Conservation (phyloP, 2,329 filamentous ascomycete genomes). For the Botryotinia convoluta region DNA sequence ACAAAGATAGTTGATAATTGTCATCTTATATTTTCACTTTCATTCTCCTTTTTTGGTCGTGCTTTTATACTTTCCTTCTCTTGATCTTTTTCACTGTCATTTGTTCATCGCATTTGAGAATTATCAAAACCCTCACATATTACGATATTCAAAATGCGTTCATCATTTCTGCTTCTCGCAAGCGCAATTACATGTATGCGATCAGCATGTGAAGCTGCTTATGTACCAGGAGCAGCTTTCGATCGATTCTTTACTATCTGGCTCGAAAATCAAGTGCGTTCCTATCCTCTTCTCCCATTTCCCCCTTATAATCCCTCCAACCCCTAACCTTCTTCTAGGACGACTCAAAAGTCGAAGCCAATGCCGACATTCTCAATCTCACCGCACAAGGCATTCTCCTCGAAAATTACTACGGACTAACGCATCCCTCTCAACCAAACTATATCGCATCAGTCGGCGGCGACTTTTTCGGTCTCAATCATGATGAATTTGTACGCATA, state of each 20-base stretch:
- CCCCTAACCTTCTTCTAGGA: conserved; percentile 39
- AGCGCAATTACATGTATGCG: not conserved
- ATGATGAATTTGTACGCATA: conserved; percentile 46
- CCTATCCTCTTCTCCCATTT: not conserved
- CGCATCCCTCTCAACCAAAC: conserved; percentile 48
- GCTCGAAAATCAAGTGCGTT: conserved; percentile 55
- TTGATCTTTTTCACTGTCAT: not conserved
- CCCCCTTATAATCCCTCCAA: not conserved
- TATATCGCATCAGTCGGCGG: conserved; percentile 48
- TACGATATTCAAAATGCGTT: not conserved
- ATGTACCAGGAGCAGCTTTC: conserved; percentile 50
- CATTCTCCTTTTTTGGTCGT: not conserved
- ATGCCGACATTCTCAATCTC: conserved; percentile 43
- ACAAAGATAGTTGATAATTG: not conserved
- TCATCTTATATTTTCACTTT: not conserved
- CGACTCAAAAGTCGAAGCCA: conserved; percentile 43
- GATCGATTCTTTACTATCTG: conserved; percentile 60
- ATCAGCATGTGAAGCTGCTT: conserved; percentile 8
- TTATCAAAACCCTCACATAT: not conserved
- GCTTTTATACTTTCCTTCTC: not conserved
- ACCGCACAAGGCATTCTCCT: conserved; percentile 46
- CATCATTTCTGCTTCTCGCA: not conserved
- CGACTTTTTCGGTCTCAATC: conserved; percentile 49
- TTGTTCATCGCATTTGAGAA: not conserved
- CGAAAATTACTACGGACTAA: conserved; percentile 47